These are phyloP conservation scores for Podospora sp. DNA, from an alignment of 495 filamentous ascomycete genomes.

Conservation along the genomic window DNA sequence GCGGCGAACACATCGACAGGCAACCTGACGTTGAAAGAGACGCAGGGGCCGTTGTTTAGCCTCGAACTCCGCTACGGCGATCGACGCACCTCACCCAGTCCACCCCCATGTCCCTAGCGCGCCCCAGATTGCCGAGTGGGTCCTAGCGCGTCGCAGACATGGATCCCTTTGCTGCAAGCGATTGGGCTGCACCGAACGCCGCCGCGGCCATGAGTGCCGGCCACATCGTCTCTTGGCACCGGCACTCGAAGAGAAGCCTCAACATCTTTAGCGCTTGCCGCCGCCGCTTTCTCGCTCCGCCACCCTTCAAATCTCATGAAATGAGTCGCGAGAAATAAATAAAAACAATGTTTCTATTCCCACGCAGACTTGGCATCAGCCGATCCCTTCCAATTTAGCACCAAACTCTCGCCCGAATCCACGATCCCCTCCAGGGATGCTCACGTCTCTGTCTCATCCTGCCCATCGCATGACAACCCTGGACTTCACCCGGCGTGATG, in stretches of 20 bases:
- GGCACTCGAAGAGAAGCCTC: neutral
- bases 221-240: conserved; percentile 7
- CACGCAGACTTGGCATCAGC: neutral
- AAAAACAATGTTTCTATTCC: neutral
- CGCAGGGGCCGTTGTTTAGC: conserved; percentile 23
- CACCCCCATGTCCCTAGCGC: conserved; percentile 22
- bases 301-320: neutral
- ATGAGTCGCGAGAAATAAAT: neutral
- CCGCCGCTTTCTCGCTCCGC: neutral
- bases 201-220: conserved; percentile 19
- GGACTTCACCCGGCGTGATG: conserved; percentile 22
- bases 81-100: conserved; percentile 33
- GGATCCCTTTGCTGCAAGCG: conserved; percentile 22
- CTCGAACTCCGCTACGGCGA: conserved; percentile 12
- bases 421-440: conserved; percentile 15
- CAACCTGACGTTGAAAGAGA: conserved; percentile 6
- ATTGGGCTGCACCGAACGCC: conserved; percentile 27
- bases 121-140: conserved; percentile 32
- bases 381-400: neutral
- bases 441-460: conserved; percentile 2
- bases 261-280: conserved; percentile 14
- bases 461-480: conserved; percentile 16
- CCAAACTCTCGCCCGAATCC: neutral
- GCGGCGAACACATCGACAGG: neutral
- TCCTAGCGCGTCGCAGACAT: conserved; percentile 23